Base-by-base conservation (phyloP, 2,329 filamentous ascomycete genomes). In the Beauveria caledonica region DNA sequence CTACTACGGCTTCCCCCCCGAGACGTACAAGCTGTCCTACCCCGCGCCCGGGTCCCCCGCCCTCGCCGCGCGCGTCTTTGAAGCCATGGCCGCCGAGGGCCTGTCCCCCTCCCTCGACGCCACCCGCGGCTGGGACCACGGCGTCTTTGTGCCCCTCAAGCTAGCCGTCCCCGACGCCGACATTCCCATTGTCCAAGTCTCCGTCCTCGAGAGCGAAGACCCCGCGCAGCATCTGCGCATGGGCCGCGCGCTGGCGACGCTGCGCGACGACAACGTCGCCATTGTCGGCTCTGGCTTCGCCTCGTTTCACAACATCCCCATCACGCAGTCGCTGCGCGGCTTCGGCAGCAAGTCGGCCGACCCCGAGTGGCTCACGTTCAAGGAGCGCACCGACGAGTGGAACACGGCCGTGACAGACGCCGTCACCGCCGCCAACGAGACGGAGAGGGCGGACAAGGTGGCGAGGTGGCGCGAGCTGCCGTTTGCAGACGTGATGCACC, bases 221-320 rank as follows among this genome's bases (percentile, higher is more conserved):
- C 74, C 82, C 0, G 68, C 70, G 1, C 62, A 69, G 25, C 81
- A 84, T 68, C 74, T 79, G 61, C 74, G 74, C 49, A 78, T 85
- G 72, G 83, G 83, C 36, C 74, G 72, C 23, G 83, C 83, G 1
- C 77, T 86, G 11, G 67, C 69, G 13, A 65, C 67, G 9, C 77
- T 86, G 52, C 79, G 82, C 15, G 71, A 73, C 42, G 71, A 76
- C 29, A 82, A 82, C 69, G 73, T 86, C n/a, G 82, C 82, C 64
- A 76, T 86, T 60, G 65, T 85, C 45, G 83, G 83, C n/a, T 84
- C 80, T 0, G 83, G 83, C 25, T 85, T 85, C 64, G 81, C 83
- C 1, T 80, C 78, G 3, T 74, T 85, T 60, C 83, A 85, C 68
- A 84, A 85, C 67, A 66, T 84, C 9, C 69, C 73, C 25, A 65